These are phyloP conservation scores for Athelia psychrophila DNA, from an alignment of 1,284 basidiomycete genomes.

Conservation along the genomic window DNA sequence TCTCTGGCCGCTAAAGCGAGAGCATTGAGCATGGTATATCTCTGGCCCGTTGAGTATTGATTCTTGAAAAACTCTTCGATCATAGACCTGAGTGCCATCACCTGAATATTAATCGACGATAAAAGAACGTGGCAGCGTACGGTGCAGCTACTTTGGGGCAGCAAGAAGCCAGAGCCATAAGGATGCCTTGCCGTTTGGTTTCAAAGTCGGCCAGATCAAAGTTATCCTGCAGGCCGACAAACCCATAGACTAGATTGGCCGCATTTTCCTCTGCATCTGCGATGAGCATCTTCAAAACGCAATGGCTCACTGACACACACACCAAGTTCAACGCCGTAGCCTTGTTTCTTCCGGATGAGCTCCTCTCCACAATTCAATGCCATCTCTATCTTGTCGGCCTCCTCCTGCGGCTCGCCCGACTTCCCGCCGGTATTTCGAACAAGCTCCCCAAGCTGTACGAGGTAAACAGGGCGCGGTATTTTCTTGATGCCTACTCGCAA, in stretches of 20 bases:
- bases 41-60: slow-evolving; percentile 86
- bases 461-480: slow-evolving; percentile 75
- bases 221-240: slow-evolving; percentile 80
- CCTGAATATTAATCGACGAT: not conserved
- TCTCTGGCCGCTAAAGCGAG: slow-evolving; percentile 86
- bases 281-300: not conserved
- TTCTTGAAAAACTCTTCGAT: slow-evolving; percentile 92
- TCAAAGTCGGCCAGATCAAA: slow-evolving; percentile 82
- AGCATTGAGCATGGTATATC: slow-evolving; percentile 82
- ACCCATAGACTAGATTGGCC: slow-evolving; percentile 72
- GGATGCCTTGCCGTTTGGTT: slow-evolving; percentile 69
- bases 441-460: slow-evolving; percentile 75
- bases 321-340: slow-evolving; percentile 87
- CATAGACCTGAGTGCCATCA: slow-evolving; percentile 54
- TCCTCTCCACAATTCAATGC: slow-evolving; percentile 77
- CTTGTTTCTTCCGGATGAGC: slow-evolving; percentile 76
- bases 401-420: slow-evolving; percentile 57
- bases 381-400: slow-evolving; percentile 76
- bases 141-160: slow-evolving; percentile 75
- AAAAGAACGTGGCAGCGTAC: slow-evolving; percentile 45
- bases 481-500: slow-evolving; percentile 65
- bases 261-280: slow-evolving; percentile 82
- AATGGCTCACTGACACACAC: slow-evolving; percentile 14
- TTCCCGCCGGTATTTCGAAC: slow-evolving; percentile 50
- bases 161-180: slow-evolving; percentile 80